phyloP scores from a whole-genome alignment of 805 yeast species.

The Candida maris region DNA sequence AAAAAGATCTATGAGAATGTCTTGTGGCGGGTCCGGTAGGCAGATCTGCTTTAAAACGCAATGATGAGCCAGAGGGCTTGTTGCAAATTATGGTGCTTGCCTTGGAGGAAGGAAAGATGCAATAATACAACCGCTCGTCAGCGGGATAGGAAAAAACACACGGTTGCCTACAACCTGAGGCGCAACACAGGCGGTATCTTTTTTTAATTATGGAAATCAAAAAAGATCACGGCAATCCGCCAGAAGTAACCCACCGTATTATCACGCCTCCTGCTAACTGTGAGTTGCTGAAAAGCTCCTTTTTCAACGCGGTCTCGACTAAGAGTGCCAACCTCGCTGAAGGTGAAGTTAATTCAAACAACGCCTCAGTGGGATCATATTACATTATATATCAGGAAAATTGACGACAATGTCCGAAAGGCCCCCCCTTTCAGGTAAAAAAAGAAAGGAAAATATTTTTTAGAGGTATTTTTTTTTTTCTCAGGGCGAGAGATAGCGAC shows the following conservation, averaged over 20 bases:
- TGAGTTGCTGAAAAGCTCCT: no score
- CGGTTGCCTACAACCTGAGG: no score
- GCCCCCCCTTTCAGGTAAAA: not conserved
- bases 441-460: conserved; percentile 1
- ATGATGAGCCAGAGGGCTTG: no score
- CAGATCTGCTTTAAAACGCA: no score
- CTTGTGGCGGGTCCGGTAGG: no score
- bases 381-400: conserved; percentile 1
- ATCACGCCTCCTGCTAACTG: no score
- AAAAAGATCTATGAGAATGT: conserved; percentile 1
- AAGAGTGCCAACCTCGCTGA: no score
- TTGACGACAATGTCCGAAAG: conserved; percentile 2
- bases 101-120: conserved; percentile 1
- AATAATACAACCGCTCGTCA: no score
- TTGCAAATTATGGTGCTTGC: no score
- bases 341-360: no score
- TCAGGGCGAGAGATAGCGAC: conserved; percentile 2
- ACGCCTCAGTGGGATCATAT: conserved; percentile 1
- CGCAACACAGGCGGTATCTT: conserved; percentile 1
- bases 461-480: conserved; percentile 1
- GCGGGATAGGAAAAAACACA: no score
- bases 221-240: not conserved
- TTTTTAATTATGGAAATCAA: not conserved
- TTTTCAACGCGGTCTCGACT: no score
- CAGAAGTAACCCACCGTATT: not conserved